phyloP scores from a whole-genome alignment of 139 green algal species.

The Desmodesmus armatus region DNA sequence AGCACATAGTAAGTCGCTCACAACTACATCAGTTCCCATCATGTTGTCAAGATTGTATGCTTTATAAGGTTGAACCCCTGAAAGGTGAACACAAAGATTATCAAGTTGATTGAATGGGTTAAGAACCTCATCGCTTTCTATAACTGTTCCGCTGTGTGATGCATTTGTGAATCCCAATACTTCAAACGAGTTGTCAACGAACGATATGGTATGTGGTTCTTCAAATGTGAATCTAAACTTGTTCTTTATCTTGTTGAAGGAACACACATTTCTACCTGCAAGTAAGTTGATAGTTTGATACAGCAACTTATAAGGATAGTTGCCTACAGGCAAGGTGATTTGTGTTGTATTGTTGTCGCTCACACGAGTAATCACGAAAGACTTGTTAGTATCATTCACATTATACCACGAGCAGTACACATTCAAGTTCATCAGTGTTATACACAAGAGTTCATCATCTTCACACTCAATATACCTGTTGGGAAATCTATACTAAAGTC shows the following conservation, averaged over 20 bases:
- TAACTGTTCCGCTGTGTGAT: neutral
- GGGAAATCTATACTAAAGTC: neutral
- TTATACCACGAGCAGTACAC: neutral
- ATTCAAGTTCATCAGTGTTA: neutral
- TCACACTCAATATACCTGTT: neutral
- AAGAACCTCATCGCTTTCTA: neutral
- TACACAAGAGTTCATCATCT: neutral
- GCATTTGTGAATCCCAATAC: neutral
- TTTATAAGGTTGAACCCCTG: neutral
- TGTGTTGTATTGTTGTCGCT: neutral
- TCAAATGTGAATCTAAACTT: neutral
- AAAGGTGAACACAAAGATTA: neutral
- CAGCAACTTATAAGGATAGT: neutral
- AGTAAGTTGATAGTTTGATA: neutral
- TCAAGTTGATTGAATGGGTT: neutral
- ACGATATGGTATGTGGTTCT: neutral
- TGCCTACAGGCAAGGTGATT: neutral
- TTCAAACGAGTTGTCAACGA: neutral
- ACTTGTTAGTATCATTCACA: neutral
- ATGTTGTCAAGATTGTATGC: neutral
- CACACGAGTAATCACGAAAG: neutral
- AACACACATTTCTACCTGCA: neutral
- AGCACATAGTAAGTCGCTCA: neutral
- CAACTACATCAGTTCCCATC: neutral
- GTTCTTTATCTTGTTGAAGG: neutral